These are phyloP conservation scores for Breynia disticha DNA, from an alignment of 441 rosid genomes.

Conservation along the genomic window DNA sequence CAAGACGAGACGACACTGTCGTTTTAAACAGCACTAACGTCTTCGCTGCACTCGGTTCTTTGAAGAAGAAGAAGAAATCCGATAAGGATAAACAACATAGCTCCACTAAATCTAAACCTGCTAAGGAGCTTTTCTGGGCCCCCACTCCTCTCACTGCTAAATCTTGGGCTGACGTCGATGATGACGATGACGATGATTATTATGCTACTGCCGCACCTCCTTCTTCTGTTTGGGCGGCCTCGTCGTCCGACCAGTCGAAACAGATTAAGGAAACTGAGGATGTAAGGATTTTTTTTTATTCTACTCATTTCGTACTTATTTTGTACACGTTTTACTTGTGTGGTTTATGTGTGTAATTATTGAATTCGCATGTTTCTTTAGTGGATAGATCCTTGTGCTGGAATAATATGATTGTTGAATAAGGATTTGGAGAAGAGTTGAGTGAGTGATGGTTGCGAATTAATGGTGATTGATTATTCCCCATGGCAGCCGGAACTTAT, in stretches of 20 bases:
- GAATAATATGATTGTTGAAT: no score
- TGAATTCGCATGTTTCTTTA: no score
- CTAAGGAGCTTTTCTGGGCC: slow-evolving; percentile 50
- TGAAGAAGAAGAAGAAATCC: slow-evolving; percentile 73
- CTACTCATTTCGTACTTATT: neutral
- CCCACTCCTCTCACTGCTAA: slow-evolving; percentile 50
- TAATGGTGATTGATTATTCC: no score
- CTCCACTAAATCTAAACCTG: slow-evolving; percentile 33
- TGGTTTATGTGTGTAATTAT: no score
- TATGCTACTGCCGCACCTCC: slow-evolving; percentile 62
- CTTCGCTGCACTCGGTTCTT: slow-evolving; percentile 70
- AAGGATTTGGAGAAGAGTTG: no score
- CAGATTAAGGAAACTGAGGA: slow-evolving; percentile 29
- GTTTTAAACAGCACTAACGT: slow-evolving; percentile 58
- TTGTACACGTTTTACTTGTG: no score
- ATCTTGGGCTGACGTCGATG: slow-evolving; percentile 84
- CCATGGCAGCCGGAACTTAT: no score
- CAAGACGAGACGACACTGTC: slow-evolving; percentile 56
- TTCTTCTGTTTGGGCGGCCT: slow-evolving; percentile 33
- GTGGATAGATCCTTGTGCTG: no score
- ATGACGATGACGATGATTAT: slow-evolving; percentile 74
- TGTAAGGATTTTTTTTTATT: neutral
- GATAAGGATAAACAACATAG: slow-evolving; percentile 30
- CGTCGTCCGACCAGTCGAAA: slow-evolving; percentile 18
- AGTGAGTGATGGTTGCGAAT: no score